Evolutionary conservation across 108 stramenopile species (phyloP), one percentile per base, ranked within the genome.

Genomic region (Cyclotella atomus): DNA sequence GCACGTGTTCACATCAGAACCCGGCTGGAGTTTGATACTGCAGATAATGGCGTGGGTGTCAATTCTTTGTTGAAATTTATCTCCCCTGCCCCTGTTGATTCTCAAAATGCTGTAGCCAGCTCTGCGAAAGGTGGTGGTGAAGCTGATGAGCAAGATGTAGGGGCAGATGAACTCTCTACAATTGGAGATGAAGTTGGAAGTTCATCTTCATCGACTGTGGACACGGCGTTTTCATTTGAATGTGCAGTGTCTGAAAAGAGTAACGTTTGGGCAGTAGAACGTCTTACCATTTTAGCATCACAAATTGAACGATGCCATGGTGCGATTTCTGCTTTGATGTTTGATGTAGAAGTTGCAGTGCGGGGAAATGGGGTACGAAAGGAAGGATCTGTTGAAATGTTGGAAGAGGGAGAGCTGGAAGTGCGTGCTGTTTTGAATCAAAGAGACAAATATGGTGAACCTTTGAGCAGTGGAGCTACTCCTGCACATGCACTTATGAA

Each of bases 311-410:
- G 77, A 71, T 16, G 29, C 17, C 15, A 55, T 20, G 29, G 28
- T 3, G 38, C 45, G 2, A 47, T 65, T 12, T 27, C 65, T 6
- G 68, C 74, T 23, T 29, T 81, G 6, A 24, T 70, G 33, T 81
- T 81, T 65, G 69, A 70, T 15, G 52, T 81, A n/a, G 74, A 81
- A 68, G 50, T 81, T 44, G 68, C 74, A 20, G 68, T 81, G 4
- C 52, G 79, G 1, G 77, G 77, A 30, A 79, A 66, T 62, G 77
- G 77, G 16, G 32, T 76, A 10, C 49, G 41, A 8, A 62, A 61
- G 28, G 33, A 32, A 21, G 57, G 46, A 14, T 36, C 20, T 0
- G 23, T 28, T 4, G 70, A 71, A 49, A 43, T 35, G 28, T 46
- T 67, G 35, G 77, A 71, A 65, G 64, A 56, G 76, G 68, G 69